Percentiles rank a stretch among this genome's conserved stretches.
phyloP scores from a whole-genome alignment of 495 filamentous ascomycete genomes.

The Daldinia loculata region DNA sequence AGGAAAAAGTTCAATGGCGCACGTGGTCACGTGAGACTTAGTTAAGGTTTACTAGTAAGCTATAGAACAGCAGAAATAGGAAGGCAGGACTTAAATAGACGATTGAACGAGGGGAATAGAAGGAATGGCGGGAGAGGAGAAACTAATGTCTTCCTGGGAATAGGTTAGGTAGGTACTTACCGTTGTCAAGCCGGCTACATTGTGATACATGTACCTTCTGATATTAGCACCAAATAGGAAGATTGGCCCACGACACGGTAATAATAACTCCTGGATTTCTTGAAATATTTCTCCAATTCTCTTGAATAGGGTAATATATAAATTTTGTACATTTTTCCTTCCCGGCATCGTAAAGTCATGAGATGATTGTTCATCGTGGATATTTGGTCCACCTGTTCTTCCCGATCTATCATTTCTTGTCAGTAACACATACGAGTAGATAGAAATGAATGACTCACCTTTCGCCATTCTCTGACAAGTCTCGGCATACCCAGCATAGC shows the following conservation, averaged over 20 bases:
- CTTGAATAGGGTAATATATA: slow-evolving; percentile 34
- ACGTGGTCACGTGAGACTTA: slow-evolving; percentile 36
- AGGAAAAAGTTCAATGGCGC: slow-evolving; percentile 27
- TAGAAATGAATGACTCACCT: slow-evolving; percentile 64
- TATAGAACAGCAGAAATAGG: background rate
- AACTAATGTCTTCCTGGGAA: background rate
- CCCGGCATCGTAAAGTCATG: slow-evolving; percentile 24
- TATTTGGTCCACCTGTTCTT: slow-evolving; percentile 90
- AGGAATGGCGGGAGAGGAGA: background rate
- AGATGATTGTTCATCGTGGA: slow-evolving; percentile 67
- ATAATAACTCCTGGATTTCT: slow-evolving; percentile 4
- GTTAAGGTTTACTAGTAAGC: background rate
- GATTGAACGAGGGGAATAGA: too few relatives aligned
- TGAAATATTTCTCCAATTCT: slow-evolving; percentile 20
- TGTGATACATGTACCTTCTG: background rate
- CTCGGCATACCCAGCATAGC: slow-evolving; percentile 95
- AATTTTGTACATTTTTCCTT: slow-evolving; percentile 43
- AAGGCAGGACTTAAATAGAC: too few relatives aligned
- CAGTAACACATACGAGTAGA: slow-evolving; percentile 15
- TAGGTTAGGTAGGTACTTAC: slow-evolving; percentile 12
- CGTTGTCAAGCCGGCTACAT: background rate
- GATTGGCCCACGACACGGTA: background rate
- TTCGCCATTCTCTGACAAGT: slow-evolving; percentile 90
- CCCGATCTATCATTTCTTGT: slow-evolving; percentile 69
- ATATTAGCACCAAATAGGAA: background rate